Conservation (phyloP, 1,284 basidiomycete species). For the Ustilago trichophora region DNA sequence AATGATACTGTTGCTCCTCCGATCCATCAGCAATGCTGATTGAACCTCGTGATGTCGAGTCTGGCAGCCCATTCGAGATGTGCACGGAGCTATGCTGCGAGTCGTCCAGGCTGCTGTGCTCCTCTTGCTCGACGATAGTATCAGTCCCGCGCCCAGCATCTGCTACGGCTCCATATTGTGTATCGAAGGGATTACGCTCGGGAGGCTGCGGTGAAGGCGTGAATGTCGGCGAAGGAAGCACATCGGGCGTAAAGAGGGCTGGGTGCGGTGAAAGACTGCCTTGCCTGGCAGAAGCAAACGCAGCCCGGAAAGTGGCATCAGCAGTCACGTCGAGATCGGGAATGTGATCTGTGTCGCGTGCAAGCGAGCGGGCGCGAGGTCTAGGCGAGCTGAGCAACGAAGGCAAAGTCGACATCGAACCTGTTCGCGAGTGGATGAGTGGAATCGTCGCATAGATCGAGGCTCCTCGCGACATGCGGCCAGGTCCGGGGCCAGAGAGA, state of each 20-base stretch:
- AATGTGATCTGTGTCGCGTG: constrained; percentile 25
- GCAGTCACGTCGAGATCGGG: constrained; percentile 24
- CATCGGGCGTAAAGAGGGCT: constrained; percentile 41
- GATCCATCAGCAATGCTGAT: too few species aligned
- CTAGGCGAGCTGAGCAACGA: constrained; percentile 47
- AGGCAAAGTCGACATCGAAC: constrained; percentile 37
- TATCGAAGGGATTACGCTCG: constrained; percentile 37
- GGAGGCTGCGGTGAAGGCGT: constrained; percentile 37
- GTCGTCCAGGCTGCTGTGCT: constrained; percentile 1
- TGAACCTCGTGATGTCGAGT: background rate
- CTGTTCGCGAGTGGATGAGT: constrained; percentile 47
- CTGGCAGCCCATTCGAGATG: background rate
- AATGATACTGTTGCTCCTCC: too few species aligned
- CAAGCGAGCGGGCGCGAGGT: constrained; percentile 22
- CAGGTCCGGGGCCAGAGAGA: constrained; percentile 18
- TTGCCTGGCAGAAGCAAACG: constrained; percentile 15
- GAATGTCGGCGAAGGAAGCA: constrained; percentile 45
- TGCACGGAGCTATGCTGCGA: background rate
- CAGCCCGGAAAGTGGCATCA: constrained; percentile 21
- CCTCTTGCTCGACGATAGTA: constrained; percentile 9
- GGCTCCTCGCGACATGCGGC: constrained; percentile 43
- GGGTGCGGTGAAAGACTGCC: constrained; percentile 37
- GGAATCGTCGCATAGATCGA: constrained; percentile 45
- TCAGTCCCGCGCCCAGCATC: background rate
- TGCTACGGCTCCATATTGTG: constrained; percentile 13